phyloP scores from a whole-genome alignment of 169 alveolate species.

The Plasmodium gaboni region DNA sequence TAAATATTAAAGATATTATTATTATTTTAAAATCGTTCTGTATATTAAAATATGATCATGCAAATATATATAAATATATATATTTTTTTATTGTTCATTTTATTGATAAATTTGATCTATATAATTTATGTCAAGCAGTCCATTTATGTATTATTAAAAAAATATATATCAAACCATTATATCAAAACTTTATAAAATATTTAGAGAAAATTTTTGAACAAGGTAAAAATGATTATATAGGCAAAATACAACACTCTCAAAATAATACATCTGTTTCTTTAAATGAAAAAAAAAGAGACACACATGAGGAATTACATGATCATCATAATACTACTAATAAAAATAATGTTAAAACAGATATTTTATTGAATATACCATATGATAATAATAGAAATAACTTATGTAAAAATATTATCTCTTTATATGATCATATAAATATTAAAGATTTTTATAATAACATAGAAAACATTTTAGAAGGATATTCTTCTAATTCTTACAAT shows the following conservation, averaged over 20 bases:
- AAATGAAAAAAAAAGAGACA: neutral
- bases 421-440: constrained; percentile 33
- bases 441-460: constrained; percentile 15
- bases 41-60: constrained; percentile 70
- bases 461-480: neutral
- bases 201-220: constrained; percentile 12
- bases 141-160: constrained; percentile 49
- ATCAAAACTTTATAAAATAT: constrained; percentile 35
- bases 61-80: constrained; percentile 60
- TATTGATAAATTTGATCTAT: constrained; percentile 54
- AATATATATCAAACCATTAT: constrained; percentile 43
- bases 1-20: constrained; percentile 58
- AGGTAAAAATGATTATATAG: neutral
- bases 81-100: constrained; percentile 62
- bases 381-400: neutral
- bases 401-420: neutral
- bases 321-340: neutral
- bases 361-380: neutral
- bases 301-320: neutral
- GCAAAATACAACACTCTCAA: neutral
- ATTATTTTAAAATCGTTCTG: constrained; percentile 53
- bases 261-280: neutral
- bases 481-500: neutral
- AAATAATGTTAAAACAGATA: neutral
- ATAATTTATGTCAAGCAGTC: constrained; percentile 40